phyloP scores from a whole-genome alignment of 345 rosid genomes.

The Boechera stricta region DNA sequence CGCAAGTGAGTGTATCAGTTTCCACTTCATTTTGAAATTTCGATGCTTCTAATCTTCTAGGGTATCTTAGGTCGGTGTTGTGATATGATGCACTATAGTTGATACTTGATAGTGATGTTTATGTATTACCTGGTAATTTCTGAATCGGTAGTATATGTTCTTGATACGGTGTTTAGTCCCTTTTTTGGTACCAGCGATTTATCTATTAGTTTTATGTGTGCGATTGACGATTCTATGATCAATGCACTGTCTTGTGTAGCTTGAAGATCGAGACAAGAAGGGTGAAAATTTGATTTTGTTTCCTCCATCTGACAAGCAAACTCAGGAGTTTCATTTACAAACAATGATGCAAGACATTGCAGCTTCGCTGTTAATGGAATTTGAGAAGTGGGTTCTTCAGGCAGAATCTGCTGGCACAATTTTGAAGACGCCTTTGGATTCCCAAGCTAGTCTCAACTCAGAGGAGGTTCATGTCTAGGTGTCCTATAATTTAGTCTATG shows the following conservation, averaged over 20 bases:
- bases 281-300: conserved; percentile 70
- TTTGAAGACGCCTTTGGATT: conserved; percentile 95
- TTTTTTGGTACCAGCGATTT: background rate
- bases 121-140: conserved; percentile 4
- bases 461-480: conserved; percentile 99
- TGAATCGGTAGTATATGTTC: background rate
- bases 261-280: conserved; percentile 74
- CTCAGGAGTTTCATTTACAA: conserved; percentile 88
- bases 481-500: conserved; percentile 66
- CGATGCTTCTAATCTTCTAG: conserved; percentile 4
- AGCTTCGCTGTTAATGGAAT: conserved; percentile 87
- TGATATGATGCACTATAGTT: background rate
- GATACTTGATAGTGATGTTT: conserved; percentile 22
- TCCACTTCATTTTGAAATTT: conserved; percentile 8
- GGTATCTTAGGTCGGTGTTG: background rate
- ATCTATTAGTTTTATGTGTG: background rate
- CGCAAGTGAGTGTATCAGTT: conserved; percentile 59
- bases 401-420: conserved; percentile 94
- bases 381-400: conserved; percentile 92
- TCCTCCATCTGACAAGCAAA: conserved; percentile 89
- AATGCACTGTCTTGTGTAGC: conserved; percentile 59
- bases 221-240: conserved; percentile 15
- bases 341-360: conserved; percentile 98
- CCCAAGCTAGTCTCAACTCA: conserved; percentile 97
- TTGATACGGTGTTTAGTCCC: background rate